phyloP scores from a whole-genome alignment of 148 eudicot genomes.

The Camellia granthamiana region DNA sequence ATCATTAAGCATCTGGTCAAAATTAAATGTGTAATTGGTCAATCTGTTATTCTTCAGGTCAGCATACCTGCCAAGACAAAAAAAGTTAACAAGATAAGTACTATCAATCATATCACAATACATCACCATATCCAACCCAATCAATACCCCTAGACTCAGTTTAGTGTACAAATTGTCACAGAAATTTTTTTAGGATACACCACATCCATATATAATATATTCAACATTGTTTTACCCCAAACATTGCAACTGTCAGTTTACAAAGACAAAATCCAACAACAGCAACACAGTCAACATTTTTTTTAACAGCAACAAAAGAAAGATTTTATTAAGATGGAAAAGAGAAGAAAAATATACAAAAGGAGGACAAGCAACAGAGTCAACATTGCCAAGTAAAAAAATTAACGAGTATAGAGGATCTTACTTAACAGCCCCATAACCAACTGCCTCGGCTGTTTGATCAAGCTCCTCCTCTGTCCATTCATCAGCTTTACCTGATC shows the following conservation, averaged over 20 bases:
- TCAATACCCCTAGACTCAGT: background rate
- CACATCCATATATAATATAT: background rate
- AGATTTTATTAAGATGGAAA: too few species aligned
- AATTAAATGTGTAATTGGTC: constrained; percentile 90
- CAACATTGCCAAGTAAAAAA: background rate
- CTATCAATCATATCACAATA: background rate
- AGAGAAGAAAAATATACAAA: too few species aligned
- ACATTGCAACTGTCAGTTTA: too few species aligned
- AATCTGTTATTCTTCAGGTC: constrained; percentile 92
- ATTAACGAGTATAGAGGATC: constrained; percentile 19
- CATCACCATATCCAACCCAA: background rate
- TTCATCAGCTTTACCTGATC: constrained; percentile 66
- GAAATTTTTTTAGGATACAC: background rate
- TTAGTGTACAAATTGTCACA: background rate
- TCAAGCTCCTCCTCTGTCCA: constrained; percentile 84
- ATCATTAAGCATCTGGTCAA: constrained; percentile 90
- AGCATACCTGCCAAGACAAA: constrained; percentile 67
- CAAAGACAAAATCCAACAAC: background rate
- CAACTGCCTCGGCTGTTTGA: constrained; percentile 90
- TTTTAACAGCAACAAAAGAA: too few species aligned
- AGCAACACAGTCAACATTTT: background rate
- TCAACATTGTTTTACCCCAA: too few species aligned
- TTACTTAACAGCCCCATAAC: constrained; percentile 98
- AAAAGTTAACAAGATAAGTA: constrained; percentile 1
- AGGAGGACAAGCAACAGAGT: background rate